Evolutionary conservation across 306 rosid species (phyloP), one percentile per base, ranked within the genome.

Genomic region (Vigna reflexopilosa): DNA sequence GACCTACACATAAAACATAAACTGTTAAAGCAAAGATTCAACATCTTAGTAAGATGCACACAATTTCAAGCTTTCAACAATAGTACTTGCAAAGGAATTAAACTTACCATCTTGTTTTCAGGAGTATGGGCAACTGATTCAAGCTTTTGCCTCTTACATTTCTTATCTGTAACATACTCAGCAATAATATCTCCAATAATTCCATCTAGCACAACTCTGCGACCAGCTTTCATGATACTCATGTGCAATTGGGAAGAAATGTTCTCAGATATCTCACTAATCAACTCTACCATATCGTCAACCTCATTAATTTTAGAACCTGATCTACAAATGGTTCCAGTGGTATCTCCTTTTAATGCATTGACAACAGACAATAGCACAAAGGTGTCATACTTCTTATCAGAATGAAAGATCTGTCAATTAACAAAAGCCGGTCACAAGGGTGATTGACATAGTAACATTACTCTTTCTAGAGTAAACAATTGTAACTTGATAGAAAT

Each of bases 131-230:
- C 83, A 66, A 86, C 59, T 68, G 86, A 77, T 59, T 87, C 90
- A 61, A 56, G 85, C 70, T 86, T 93, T 7, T 75, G 86, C 78
- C 82, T 89, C 78, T 68, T 78, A 59, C 26, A 56, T 83, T 93
- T 95, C 85, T 73, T 91, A 61, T 82, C 79, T 24, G 82, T 73
- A 79, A 87, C 77, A 87, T 89, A 91, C 55, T 91, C 93, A 63
- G 88, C 89, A 83, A 95, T 93, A 59, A 87, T 76, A 77, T 72
- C 87, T 57, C 98, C 86, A 75, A 95, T 89, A 73, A 95, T 90
- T 61, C 94, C 99, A 85, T 95, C 99, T 14, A 95, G 83, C 83
- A 95, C 80, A 82, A 87, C 96, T 78, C 90, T 93, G 48, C 94
- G 99, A 77, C 98, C 90, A 14, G 97, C 79, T 88, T 91, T 95